A percentile compares a stretch with the other conserved stretches of the same genome.
Evolutionary conservation across 2,329 filamentous ascomycete species (phyloP).

Genomic region (Nigrospora oryzae): DNA sequence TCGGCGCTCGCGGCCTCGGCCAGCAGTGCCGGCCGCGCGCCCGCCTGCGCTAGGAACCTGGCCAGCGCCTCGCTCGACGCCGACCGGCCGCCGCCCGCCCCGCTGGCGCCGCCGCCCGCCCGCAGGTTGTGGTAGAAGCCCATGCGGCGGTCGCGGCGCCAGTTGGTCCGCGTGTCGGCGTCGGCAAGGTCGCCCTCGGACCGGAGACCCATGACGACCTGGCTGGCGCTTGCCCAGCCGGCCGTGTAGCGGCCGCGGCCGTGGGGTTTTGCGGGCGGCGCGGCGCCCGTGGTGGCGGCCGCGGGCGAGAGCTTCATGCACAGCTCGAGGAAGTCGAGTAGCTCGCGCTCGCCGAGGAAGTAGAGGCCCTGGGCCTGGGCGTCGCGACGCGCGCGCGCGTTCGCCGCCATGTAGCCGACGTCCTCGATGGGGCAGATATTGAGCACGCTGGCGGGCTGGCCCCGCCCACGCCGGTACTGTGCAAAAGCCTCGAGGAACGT

Average conservation of each 20-base stretch:
- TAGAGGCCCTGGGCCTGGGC: not conserved
- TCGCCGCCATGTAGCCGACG: conserved; percentile 3
- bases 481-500: conserved; percentile 22
- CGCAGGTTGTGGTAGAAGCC: not conserved
- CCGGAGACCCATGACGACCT: not conserved
- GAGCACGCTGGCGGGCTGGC: conserved; percentile 19
- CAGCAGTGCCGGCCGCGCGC: no score
- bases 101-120: no score
- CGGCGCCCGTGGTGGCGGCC: no score
- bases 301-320: no score
- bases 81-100: no score
- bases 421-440: conserved; percentile 21
- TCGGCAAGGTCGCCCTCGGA: not conserved
- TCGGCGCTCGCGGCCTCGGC: no score
- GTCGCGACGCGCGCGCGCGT: not conserved
- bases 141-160: not conserved
- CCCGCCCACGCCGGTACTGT: conserved; percentile 15
- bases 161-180: not conserved
- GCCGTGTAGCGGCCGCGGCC: no score
- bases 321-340: not conserved
- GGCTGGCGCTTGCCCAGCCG: not conserved
- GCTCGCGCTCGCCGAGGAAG: not conserved
- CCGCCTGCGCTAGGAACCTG: no score
- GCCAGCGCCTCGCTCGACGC: no score
- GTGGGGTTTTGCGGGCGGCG: no score